Evolutionary conservation across 352 stramenopile genomes (phyloP).

Genomic region (Pythium rhizo-oryzae): DNA sequence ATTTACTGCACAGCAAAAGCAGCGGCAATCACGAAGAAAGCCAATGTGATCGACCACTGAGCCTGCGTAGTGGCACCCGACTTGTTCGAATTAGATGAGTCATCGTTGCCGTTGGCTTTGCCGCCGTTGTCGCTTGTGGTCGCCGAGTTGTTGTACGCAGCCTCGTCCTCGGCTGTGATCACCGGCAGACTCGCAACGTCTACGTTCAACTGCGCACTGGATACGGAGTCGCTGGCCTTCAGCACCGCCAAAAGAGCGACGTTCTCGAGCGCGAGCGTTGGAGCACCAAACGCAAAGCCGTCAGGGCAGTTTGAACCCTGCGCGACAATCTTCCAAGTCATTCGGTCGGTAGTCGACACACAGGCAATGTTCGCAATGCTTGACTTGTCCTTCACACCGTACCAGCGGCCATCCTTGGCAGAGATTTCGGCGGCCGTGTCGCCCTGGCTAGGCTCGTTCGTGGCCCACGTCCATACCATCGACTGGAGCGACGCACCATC

Average conservation of each 20-base stretch:
- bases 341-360: conserved; percentile 50
- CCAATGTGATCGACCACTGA: background rate
- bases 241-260: conserved; percentile 39
- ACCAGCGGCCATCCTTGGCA: conserved; percentile 55
- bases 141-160: conserved; percentile 29
- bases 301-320: conserved; percentile 48
- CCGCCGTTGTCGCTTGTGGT: background rate
- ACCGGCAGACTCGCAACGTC: conserved; percentile 48
- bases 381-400: conserved; percentile 42
- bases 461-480: conserved; percentile 68
- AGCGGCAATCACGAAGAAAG: background rate
- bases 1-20: background rate
- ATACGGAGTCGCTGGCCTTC: conserved; percentile 30
- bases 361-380: conserved; percentile 59
- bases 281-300: conserved; percentile 38
- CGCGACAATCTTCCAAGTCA: conserved; percentile 47
- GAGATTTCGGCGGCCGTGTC: conserved; percentile 49
- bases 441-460: conserved; percentile 44
- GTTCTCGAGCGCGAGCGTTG: conserved; percentile 57
- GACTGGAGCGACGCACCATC: conserved; percentile 50
- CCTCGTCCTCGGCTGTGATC: conserved; percentile 50
- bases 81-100: background rate
- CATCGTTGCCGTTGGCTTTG: background rate
- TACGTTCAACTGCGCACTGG: conserved; percentile 50
- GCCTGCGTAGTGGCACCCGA: background rate